Percentiles rank a stretch among this genome's conserved stretches.
Evolutionary conservation across 345 rosid genomes (phyloP).

Genomic region (Salix caprea): DNA sequence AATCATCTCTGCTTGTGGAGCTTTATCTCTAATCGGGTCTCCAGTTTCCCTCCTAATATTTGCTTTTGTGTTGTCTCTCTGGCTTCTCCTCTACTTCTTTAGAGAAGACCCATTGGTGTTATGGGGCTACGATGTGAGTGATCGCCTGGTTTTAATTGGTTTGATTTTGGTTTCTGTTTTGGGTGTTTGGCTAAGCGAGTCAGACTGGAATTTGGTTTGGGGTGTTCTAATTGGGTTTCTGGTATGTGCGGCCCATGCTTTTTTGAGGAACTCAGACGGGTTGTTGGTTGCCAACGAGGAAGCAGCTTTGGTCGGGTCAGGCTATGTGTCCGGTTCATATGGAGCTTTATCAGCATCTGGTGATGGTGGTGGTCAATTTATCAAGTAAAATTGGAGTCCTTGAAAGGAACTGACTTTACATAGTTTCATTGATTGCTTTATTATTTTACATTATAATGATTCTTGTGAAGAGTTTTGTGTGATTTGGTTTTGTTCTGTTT

Average conservation of each 20-base stretch:
- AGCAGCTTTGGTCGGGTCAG: constrained; percentile 26
- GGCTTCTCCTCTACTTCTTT: constrained; percentile 40
- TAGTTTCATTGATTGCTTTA: constrained; percentile 2
- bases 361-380: constrained; percentile 9
- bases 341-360: constrained; percentile 5
- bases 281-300: constrained; percentile 26
- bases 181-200: constrained; percentile 32
- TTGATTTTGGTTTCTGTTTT: constrained; percentile 29
- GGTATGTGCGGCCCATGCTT: constrained; percentile 32
- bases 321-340: not conserved
- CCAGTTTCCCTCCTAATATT: constrained; percentile 29
- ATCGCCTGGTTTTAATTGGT: constrained; percentile 22
- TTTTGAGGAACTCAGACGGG: constrained; percentile 31
- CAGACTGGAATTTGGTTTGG: constrained; percentile 24
- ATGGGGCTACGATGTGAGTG: constrained; percentile 28
- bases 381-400: not conserved
- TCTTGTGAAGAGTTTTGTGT: too few species aligned
- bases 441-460: not conserved
- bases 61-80: constrained; percentile 20
- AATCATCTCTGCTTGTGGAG: constrained; percentile 25
- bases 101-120: constrained; percentile 40
- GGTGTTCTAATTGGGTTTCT: constrained; percentile 15
- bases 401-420: not conserved
- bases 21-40: constrained; percentile 29
- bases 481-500: too few species aligned